These are phyloP conservation scores for Solioccasus polychromus DNA, from an alignment of 768 basidiomycete genomes.

Conservation along the genomic window DNA sequence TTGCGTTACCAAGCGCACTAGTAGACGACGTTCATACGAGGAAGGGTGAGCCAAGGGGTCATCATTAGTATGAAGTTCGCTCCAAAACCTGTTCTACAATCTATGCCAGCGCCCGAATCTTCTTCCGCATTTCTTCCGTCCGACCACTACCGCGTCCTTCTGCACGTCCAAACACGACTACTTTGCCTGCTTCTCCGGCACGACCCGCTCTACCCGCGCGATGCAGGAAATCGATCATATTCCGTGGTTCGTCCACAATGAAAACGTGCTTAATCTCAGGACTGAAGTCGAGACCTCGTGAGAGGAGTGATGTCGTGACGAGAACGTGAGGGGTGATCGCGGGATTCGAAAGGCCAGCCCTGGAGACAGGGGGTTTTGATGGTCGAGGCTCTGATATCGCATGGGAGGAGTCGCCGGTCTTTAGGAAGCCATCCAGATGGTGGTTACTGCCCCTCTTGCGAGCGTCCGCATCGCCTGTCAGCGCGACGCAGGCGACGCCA, in stretches of 20 bases:
- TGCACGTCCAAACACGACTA: constrained; percentile 73
- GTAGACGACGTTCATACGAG: background rate
- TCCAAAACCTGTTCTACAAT: background rate
- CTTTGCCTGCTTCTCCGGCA: constrained; percentile 66
- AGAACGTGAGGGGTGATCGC: constrained; percentile 59
- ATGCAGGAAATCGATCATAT: constrained; percentile 90
- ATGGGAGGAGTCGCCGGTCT: constrained; percentile 8
- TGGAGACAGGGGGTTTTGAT: constrained; percentile 3
- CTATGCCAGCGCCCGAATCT: constrained; percentile 39
- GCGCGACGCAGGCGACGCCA: constrained; percentile 59
- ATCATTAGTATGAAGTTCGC: background rate
- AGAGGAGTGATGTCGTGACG: constrained; percentile 87
- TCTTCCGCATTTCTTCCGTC: constrained; percentile 49
- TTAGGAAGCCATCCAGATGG: constrained; percentile 75
- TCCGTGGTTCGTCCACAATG: constrained; percentile 83
- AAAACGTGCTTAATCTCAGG: constrained; percentile 78
- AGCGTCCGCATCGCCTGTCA: constrained; percentile 60
- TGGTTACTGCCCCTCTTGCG: constrained; percentile 69
- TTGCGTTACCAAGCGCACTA: too few relatives aligned
- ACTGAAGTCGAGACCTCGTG: constrained; percentile 86
- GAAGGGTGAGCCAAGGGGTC: background rate
- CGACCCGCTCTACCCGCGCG: constrained; percentile 83
- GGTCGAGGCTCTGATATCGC: background rate
- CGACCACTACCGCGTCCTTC: constrained; percentile 59
- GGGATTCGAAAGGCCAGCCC: constrained; percentile 18